These are phyloP conservation scores for Ogataea nonfermentans DNA, from an alignment of 805 yeast species.

Conservation along the genomic window DNA sequence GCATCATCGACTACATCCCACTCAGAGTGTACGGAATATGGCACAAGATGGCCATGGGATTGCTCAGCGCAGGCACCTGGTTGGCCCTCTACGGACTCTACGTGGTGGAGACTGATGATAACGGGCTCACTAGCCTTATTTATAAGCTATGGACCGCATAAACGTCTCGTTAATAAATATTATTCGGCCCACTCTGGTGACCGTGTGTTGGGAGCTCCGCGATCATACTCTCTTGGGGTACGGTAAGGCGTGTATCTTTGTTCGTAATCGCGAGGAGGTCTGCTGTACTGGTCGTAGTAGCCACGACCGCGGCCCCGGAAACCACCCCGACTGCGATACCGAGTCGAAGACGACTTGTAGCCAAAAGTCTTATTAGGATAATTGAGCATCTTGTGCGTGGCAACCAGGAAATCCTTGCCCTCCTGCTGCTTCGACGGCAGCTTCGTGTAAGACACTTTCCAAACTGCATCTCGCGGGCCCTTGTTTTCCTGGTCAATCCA, in stretches of 20 bases:
- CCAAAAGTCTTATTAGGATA: constrained; percentile 35
- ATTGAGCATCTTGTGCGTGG: constrained; percentile 34
- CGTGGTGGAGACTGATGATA: constrained; percentile 72
- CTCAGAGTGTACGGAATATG: constrained; percentile 77
- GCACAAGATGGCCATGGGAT: constrained; percentile 64
- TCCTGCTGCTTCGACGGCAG: constrained; percentile 33
- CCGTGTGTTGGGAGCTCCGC: constrained; percentile 12
- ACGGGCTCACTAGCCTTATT: constrained; percentile 72
- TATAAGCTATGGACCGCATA: constrained; percentile 54
- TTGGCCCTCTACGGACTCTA: constrained; percentile 78
- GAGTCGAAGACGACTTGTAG: constrained; percentile 30
- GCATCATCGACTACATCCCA: constrained; percentile 93
- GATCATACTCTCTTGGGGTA: constrained; percentile 3
- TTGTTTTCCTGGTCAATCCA: constrained; percentile 48
- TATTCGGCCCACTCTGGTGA: constrained; percentile 25
- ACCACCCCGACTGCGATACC: constrained; percentile 12
- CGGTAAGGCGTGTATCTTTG: constrained; percentile 10
- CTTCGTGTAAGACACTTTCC: constrained; percentile 41
- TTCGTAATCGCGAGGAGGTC: constrained; percentile 1
- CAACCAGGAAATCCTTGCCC: constrained; percentile 30
- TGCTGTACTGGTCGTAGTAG: constrained; percentile 4
- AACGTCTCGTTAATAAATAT: constrained; percentile 6
- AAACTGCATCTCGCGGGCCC: constrained; percentile 44
- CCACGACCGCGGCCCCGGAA: constrained; percentile 14
- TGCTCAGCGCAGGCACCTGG: constrained; percentile 70